Evolutionary conservation across 2,329 filamentous ascomycete species (phyloP).

Genomic region (Davidsoniella virescens): DNA sequence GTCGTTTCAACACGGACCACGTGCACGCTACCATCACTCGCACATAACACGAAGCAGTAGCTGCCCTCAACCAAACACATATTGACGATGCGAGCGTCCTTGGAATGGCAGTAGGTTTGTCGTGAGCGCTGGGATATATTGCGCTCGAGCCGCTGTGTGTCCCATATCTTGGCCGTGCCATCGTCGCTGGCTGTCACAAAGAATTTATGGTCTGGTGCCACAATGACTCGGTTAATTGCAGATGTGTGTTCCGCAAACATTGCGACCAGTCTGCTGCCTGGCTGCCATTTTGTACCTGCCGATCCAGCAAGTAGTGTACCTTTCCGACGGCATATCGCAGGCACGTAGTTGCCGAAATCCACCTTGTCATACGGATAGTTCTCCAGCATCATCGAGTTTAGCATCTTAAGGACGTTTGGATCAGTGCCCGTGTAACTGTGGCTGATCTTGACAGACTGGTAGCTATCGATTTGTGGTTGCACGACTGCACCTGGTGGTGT

Average conservation of each 20-base stretch:
- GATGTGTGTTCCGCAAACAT: constrained; percentile 78
- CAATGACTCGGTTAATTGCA: constrained; percentile 63
- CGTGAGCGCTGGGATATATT: constrained; percentile 79
- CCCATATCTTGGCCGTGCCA: constrained; percentile 83
- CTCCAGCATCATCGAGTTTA: constrained; percentile 72
- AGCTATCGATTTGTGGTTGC: neutral
- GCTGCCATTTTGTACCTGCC: constrained; percentile 48
- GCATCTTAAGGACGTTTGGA: constrained; percentile 48
- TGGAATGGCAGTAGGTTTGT: constrained; percentile 63
- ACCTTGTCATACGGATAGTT: constrained; percentile 49
- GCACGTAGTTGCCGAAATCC: constrained; percentile 50
- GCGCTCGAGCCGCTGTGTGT: constrained; percentile 73
- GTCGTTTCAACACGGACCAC: constrained; percentile 58
- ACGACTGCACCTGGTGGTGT: neutral
- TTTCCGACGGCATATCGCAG: constrained; percentile 30
- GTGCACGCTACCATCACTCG: constrained; percentile 76
- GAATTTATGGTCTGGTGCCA: constrained; percentile 82
- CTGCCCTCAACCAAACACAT: constrained; percentile 88
- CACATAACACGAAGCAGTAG: constrained; percentile 83
- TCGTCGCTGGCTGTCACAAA: constrained; percentile 91
- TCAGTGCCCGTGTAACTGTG: constrained; percentile 79
- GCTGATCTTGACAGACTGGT: constrained; percentile 22
- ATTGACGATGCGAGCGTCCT: constrained; percentile 57
- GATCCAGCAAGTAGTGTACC: constrained; percentile 23
- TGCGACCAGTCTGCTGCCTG: constrained; percentile 67